Evolutionary conservation across 306 rosid species (phyloP), one percentile per base, ranked within the genome.

Genomic region (Notholithocarpus densiflorus): DNA sequence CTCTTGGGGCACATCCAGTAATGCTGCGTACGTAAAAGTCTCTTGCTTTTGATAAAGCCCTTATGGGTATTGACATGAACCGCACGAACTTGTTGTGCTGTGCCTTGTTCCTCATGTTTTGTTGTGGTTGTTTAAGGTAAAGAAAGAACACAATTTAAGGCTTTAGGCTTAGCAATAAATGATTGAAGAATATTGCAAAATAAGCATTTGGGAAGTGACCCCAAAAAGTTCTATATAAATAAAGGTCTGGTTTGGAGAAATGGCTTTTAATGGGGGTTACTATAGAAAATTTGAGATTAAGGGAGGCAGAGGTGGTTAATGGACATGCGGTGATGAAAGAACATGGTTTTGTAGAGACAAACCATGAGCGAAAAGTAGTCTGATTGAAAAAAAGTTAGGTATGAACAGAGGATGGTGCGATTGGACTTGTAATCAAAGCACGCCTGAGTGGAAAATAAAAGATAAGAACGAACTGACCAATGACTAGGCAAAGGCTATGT

Each of bases 1-100:
- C 18, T 45, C 12, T 80, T 23, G 81, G 26, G 4, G 86, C 89
- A 31, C 89, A 85, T 54, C 66, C 64, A 0, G 92, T 88, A 77
- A 93, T 91, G 86, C 89, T 85, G 56, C 88, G 53, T 7, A 93
- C 89, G 82, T 93, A 93, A 18, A 86, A 71, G 82, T 93, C 96
- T 65, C 56, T 88, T 24, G 92, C 96, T 85, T 78, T 89, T 3
- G 84, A 75, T 21, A 93, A 56, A 3, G 77, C 87, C 79, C 91
- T 84, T 9, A 93, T 31, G 11, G 98, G 98, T 10, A 84, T 54
- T 2, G 86, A 89, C 32, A 93, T 84, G 80, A 93, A 62, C 80
- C 89, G 54, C 61, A 88, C 65, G 34, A 93, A 83, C 87, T 32
- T 86, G 82, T 56, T 90, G 79, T 86, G 84, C 64, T 24, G 51